A percentile compares a stretch with the other conserved stretches of the same genome.
Conservation (phyloP, 768 basidiomycete genomes). For the Terana coerulea region DNA sequence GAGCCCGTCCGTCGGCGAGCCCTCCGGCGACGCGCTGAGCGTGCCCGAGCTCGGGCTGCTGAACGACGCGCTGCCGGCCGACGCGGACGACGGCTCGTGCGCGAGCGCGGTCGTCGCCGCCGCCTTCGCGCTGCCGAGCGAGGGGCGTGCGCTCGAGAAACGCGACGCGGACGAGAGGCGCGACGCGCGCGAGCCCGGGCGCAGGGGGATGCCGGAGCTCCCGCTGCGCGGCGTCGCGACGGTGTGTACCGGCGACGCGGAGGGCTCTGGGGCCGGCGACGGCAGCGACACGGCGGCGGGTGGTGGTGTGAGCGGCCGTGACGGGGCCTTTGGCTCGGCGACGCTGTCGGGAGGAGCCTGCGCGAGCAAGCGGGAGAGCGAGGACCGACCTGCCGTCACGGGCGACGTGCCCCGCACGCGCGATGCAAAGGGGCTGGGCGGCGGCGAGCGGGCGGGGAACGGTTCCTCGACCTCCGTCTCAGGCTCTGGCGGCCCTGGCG, state of each 20-base stretch:
- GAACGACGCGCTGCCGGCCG: conserved; percentile 27
- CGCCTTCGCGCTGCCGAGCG: conserved; percentile 59
- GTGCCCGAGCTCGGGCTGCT: conserved; percentile 14
- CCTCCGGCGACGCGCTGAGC: conserved; percentile 51
- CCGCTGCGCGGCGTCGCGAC: conserved; percentile 18
- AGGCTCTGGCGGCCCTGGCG: conserved; percentile 60
- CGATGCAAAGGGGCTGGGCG: conserved; percentile 60
- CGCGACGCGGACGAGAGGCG: conserved; percentile 64
- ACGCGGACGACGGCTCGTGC: conserved; percentile 48
- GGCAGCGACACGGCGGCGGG: conserved; percentile 26
- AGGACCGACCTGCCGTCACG: conserved; percentile 70
- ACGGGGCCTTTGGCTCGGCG: conserved; percentile 19
- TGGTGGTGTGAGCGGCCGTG: background rate
- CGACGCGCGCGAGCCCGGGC: conserved; percentile 72
- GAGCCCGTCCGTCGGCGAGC: conserved; percentile 60
- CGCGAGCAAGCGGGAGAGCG: conserved; percentile 73
- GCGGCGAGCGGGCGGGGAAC: conserved; percentile 64
- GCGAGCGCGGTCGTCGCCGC: conserved; percentile 61
- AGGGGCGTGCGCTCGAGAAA: conserved; percentile 62
- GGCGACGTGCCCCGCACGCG: conserved; percentile 65
- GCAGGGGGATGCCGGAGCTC: conserved; percentile 47
- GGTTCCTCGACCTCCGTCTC: conserved; percentile 73
- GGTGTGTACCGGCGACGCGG: conserved; percentile 35
- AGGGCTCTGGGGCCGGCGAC: conserved; percentile 33
- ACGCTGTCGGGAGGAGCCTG: conserved; percentile 55